A percentile compares a stretch with the other conserved stretches of the same genome.
These are phyloP conservation scores for Austroboletus eburneus DNA, from an alignment of 768 basidiomycete species.

Conservation along the genomic window DNA sequence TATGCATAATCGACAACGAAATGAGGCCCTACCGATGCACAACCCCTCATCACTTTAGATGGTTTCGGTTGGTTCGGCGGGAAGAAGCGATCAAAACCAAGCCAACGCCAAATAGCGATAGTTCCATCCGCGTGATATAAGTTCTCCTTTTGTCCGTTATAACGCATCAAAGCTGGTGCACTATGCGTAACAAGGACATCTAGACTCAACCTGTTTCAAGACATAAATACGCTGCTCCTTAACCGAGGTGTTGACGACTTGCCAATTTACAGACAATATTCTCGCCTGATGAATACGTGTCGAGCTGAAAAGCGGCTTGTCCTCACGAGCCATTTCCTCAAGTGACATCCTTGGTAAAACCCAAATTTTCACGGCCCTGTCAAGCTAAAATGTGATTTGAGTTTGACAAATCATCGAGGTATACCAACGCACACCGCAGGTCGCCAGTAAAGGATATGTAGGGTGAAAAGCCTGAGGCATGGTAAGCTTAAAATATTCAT, in stretches of 20 bases:
- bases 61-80: constrained; percentile 37
- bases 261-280: constrained; percentile 65
- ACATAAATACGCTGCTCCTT: background rate
- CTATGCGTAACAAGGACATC: constrained; percentile 56
- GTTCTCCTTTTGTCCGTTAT: constrained; percentile 18
- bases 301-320: constrained; percentile 75
- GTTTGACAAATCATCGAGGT: background rate
- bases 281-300: constrained; percentile 61
- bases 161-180: constrained; percentile 47
- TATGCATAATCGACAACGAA: background rate
- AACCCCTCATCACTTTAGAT: constrained; percentile 47
- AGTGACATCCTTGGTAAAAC: constrained; percentile 39
- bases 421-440: constrained; percentile 59
- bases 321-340: constrained; percentile 51
- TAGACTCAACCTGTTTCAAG: constrained; percentile 45
- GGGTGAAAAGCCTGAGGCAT: constrained; percentile 62
- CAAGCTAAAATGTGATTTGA: constrained; percentile 43
- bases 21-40: constrained; percentile 49
- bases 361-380: constrained; percentile 77
- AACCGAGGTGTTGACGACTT: background rate
- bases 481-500: constrained; percentile 1
- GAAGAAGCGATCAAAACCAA: constrained; percentile 62
- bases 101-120: constrained; percentile 64
- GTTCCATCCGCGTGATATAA: constrained; percentile 43
- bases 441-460: constrained; percentile 60